These are phyloP conservation scores for Pseudisothecium myosuroides DNA, from an alignment of 225 moss, liverwort and hornwort genomes.

Conservation along the genomic window DNA sequence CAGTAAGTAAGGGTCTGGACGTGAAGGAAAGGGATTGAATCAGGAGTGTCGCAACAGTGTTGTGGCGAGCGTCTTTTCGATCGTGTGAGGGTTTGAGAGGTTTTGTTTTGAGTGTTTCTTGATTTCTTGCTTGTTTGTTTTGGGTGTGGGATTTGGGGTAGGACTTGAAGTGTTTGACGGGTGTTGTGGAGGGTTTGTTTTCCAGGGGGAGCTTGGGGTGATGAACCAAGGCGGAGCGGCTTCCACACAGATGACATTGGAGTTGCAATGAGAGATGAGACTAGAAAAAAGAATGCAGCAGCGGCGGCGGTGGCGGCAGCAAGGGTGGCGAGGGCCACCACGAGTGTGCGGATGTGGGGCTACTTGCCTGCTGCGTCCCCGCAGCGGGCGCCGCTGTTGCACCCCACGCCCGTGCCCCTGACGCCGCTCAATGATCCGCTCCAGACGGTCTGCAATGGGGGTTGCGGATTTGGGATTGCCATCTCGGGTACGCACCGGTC, in stretches of 20 bases:
- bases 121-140: neutral
- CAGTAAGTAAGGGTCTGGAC: neutral
- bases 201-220: neutral
- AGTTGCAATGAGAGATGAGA: constrained; percentile 53
- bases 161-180: neutral
- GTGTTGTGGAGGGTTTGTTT: neutral
- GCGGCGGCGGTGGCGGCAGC: neutral
- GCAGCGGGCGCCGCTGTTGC: constrained; percentile 48
- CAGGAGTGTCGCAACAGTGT: neutral
- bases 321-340: neutral
- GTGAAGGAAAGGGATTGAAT: neutral
- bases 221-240: constrained; percentile 24
- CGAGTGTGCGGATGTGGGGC: constrained; percentile 85
- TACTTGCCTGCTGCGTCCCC: constrained; percentile 77
- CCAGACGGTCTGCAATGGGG: constrained; percentile 67
- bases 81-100: neutral
- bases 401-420: constrained; percentile 47
- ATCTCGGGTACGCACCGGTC: constrained; percentile 58
- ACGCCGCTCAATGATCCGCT: constrained; percentile 41
- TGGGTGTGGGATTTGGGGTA: neutral
- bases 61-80: neutral
- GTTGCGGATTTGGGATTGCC: constrained; percentile 84
- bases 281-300: constrained; percentile 5
- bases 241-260: constrained; percentile 27
- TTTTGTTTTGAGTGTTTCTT: neutral